Evolutionary conservation across 768 basidiomycete genomes (phyloP), one percentile per base, ranked within the genome.

Genomic region (Termitomyces sp.): DNA sequence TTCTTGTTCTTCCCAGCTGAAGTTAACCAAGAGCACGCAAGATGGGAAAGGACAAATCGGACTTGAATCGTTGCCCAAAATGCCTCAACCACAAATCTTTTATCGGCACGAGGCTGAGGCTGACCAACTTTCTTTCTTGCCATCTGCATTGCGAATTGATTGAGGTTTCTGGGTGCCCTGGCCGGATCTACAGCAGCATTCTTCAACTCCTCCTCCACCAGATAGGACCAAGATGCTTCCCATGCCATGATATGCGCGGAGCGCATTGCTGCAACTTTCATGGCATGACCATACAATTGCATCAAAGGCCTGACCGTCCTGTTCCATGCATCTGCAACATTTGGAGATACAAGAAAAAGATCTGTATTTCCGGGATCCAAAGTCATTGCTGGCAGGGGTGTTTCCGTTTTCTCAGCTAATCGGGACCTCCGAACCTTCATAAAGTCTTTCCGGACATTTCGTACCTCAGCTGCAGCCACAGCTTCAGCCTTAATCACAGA

Each of bases 41-140:
- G 62, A 41, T 79, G 69, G n/a, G 69, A 75, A 30, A 90, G 68
- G 9, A 71, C 65, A 58, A 86, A 75, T 3, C 87, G 81, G 30
- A 86, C 71, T 30, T 82, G 70, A 41, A 89, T 67, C 6, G 81
- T 80, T 12, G 70, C 62, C 78, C 81, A 83, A 54, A 85, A 75
- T 0, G 85, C 85, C 66, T 88, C 87, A 8, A 87, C 81, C 13
- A 78, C 62, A 70, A 83, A 86, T 39, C 84, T 76, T 45, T 75
- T 75, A 67, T 88, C 86, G 0, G 84, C 85, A 7, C 76, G 77
- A 7, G 85, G 87, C 46, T 76, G 78, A 0, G 80, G 76, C 63
- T 82, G 81, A 0, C 86, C 87, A 20, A 88, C 76, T 49, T 79
- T 72, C 46, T 76, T 68, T 60, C 69, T 78, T 0, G 86, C 83